Base-by-base conservation (phyloP, 257 asterid genomes). In the Nicotiana obtusifolia region DNA sequence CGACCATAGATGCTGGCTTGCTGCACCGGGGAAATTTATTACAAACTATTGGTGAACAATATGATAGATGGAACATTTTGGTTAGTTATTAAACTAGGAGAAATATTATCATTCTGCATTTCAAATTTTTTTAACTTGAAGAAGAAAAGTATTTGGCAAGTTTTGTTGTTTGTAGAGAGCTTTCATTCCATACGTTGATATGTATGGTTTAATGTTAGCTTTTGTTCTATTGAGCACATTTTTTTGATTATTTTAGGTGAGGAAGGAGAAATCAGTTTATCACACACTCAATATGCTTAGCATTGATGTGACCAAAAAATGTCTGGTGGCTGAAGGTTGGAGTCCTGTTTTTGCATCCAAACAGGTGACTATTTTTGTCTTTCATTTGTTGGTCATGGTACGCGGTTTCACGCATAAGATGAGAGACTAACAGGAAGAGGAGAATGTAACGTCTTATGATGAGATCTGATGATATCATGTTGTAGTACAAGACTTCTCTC, bases 271-370 rank as follows among this genome's bases (percentile, higher is more conserved):
- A 87, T 91, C 98, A 82, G 90, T 96, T 66, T 94, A 96, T 86
- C 98, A 96, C 82, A 96, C 98, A 31, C 94, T 96, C 80, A 96
- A 94, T 88, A 94, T 94, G 99, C 98, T 96, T 83, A 96, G 99
- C 89, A 91, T 94, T 84, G 99, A 96, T 69, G 99, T 96, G 82
- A 87, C 97, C 64, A 94, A 91, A 91, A 96, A 94, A 92, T 94
- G 99, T 85, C 95, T 96, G 31, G 99, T 96, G 68, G 99, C 98
- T 59, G 99, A 96, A 90, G 99, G 99, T 35, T 96, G 99, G 98
- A 93, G 98, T 89, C 99, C 99, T 81, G 90, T 89, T 86, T 96
- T 91, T 89, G 99, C 99, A 20, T 83, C 95, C 49, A 89, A 92
- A 83, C 93, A 96, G 98, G 99, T 93, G 84, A 83, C 24, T 69